Evolutionary conservation across 805 yeast species (phyloP), one percentile per base, ranked within the genome.

Genomic region (Maudiozyma saulgeensis): DNA sequence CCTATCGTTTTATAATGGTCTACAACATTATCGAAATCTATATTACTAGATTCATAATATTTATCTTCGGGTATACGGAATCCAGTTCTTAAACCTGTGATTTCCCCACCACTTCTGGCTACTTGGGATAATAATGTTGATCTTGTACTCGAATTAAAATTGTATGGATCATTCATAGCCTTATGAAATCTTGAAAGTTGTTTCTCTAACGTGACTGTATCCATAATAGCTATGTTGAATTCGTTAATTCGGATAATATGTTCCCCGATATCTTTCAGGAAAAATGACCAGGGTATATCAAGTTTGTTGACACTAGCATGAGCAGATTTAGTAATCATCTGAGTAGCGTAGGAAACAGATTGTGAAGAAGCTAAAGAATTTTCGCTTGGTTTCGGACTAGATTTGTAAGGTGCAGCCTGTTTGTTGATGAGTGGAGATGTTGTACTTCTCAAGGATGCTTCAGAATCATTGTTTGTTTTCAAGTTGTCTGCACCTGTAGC

Each of bases 281-380:
- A 80, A 39, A 71, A 69, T 6, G 71, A 70, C 84, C 87, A 84
- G 16, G 80, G 77, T 40, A 74, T 61, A 58, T 84, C 89, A 7
- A 80, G 56, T 15, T 76, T 69, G 1, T 77, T 70, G 65, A 77
- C 62, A 2, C 26, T 32, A 11, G 26, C 46, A 23, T 45, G 50
- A 9, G 28, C 26, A 16, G 41, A n/a, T 6, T 46, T 35, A 8
- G n/a, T 32, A 12, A 15, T 28, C 5, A 15, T 7, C 25, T n/a
- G 18, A 16, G 44, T 12, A 1, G 38, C 38, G 9, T 35, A 35
- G 4, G 38, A 35, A 8, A 35, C 18, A 5, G 38, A 35, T 35
- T 35, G 18, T 7, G 38, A 4, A n/a, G 38, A 35, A 13, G 38
- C 16, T 35, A 35, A 8, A 35, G 16, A 15, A 13, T 35, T 16